phyloP scores from a whole-genome alignment of 2,329 filamentous ascomycete genomes.

The Cladosporium sp. region DNA sequence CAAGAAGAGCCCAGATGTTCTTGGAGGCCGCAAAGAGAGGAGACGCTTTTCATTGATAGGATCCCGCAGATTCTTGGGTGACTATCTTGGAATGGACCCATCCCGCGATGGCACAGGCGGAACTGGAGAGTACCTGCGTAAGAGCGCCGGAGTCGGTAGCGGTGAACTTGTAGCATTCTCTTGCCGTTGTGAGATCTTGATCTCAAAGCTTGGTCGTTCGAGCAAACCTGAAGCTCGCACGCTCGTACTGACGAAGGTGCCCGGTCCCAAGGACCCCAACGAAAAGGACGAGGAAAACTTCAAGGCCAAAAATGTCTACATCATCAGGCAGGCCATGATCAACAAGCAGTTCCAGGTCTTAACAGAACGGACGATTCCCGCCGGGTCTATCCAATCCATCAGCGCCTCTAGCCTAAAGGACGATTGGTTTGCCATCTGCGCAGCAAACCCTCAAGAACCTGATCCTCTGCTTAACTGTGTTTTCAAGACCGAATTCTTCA shows the following conservation, averaged over 20 bases:
- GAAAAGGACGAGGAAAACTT: background rate
- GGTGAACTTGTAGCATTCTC: constrained; percentile 82
- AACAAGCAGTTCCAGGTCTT: constrained; percentile 78
- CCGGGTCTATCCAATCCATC: constrained; percentile 86
- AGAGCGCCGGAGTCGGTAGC: constrained; percentile 61
- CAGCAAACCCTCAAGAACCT: constrained; percentile 84
- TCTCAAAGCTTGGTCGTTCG: constrained; percentile 93
- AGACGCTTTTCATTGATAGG: constrained; percentile 86
- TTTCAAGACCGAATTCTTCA: constrained; percentile 96
- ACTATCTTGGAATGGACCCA: constrained; percentile 79
- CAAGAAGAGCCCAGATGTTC: constrained; percentile 77
- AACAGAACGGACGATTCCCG: constrained; percentile 73
- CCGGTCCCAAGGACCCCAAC: background rate
- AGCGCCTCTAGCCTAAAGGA: constrained; percentile 77
- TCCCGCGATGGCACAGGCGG: constrained; percentile 59
- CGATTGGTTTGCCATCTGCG: constrained; percentile 92
- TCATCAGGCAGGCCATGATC: constrained; percentile 77
- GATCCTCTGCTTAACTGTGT: constrained; percentile 92
- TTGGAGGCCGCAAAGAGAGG: constrained; percentile 84
- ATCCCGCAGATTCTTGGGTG: constrained; percentile 86
- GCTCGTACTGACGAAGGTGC: constrained; percentile 64
- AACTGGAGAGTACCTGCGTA: constrained; percentile 75
- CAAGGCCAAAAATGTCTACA: constrained; percentile 67
- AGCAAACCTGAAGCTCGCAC: constrained; percentile 88
- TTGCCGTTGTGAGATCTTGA: constrained; percentile 81